Conservation (phyloP, 2,329 filamentous ascomycete species). For the Diaporthe capsici region DNA sequence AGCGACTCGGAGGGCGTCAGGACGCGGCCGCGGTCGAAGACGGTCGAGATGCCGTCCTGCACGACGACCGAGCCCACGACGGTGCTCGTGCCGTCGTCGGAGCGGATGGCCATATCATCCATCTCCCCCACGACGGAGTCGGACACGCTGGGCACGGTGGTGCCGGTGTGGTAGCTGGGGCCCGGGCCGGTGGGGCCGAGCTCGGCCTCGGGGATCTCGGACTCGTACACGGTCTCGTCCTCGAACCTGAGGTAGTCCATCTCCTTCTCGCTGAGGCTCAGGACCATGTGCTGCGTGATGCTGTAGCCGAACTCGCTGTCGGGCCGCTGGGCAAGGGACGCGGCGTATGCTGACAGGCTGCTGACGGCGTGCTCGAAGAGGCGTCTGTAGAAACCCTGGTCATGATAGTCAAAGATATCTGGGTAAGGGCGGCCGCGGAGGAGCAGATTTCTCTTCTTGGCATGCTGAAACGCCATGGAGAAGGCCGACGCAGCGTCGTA, state of each 20-base stretch:
- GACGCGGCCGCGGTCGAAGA: conserved; percentile 50
- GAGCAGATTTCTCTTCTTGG: not conserved
- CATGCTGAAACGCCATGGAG: not conserved
- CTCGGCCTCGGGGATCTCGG: conserved; percentile 56
- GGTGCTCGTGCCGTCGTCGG: conserved; percentile 48
- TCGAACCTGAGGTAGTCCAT: conserved; percentile 71
- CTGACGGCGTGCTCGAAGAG: conserved; percentile 30
- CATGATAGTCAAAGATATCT: conserved; percentile 35
- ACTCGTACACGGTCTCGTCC: conserved; percentile 54
- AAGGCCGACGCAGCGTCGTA: conserved; percentile 25
- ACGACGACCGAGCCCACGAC: conserved; percentile 54
- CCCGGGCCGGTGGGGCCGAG: conserved; percentile 63
- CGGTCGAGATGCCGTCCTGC: conserved; percentile 57
- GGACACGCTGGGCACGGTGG: conserved; percentile 50
- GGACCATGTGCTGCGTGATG: conserved; percentile 61
- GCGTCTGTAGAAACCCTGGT: not conserved
- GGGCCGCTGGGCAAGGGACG: conserved; percentile 45
- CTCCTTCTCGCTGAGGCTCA: conserved; percentile 69
- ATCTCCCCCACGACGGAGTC: conserved; percentile 50
- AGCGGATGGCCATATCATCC: conserved; percentile 50
- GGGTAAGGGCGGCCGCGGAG: not conserved
- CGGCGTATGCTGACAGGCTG: conserved; percentile 29
- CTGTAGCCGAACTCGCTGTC: conserved; percentile 50
- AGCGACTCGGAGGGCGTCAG: conserved; percentile 53
- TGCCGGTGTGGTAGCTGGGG: conserved; percentile 62